phyloP scores from a whole-genome alignment of 2,329 filamentous ascomycete genomes.

The Blastomyces percursus region DNA sequence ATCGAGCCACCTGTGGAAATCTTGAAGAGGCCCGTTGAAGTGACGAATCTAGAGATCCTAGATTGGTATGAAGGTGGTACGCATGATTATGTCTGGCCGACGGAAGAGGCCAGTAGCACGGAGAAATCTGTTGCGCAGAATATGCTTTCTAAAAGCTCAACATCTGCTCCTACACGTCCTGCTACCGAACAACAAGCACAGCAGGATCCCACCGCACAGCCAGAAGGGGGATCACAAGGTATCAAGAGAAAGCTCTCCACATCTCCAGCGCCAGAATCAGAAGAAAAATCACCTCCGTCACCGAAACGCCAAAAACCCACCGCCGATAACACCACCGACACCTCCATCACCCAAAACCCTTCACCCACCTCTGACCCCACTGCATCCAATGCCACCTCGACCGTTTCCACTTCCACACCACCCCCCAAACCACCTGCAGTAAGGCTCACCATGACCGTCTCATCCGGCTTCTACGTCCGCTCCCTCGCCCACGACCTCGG shows the following conservation, averaged over 20 bases:
- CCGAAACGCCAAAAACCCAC: slow-evolving; percentile 8
- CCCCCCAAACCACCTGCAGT: slow-evolving; percentile 52
- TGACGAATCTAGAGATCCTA: slow-evolving; percentile 64
- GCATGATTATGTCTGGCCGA: slow-evolving; percentile 70
- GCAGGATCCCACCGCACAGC: slow-evolving; percentile 7
- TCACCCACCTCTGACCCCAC: not conserved
- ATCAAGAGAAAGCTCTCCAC: not conserved
- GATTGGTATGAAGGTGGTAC: slow-evolving; percentile 75
- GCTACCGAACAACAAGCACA: slow-evolving; percentile 22
- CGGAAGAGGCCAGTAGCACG: slow-evolving; percentile 61
- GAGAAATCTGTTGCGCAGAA: slow-evolving; percentile 70
- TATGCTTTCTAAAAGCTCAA: slow-evolving; percentile 36
- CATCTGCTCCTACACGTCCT: not conserved
- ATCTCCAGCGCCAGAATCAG: not conserved
- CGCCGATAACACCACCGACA: not conserved
- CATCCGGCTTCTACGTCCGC: slow-evolving; percentile 92
- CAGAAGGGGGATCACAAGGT: not conserved
- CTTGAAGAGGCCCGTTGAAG: slow-evolving; percentile 65
- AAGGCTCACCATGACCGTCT: slow-evolving; percentile 79
- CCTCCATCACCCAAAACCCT: not conserved
- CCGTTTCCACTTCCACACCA: slow-evolving; percentile 5
- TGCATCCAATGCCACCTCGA: slow-evolving; percentile 2
- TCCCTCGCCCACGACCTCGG: slow-evolving; percentile 89
- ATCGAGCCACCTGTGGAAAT: slow-evolving; percentile 79
- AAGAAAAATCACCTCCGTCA: not conserved